Conservation (phyloP, 1,284 basidiomycete species). For the Ustilago hordei region DNA sequence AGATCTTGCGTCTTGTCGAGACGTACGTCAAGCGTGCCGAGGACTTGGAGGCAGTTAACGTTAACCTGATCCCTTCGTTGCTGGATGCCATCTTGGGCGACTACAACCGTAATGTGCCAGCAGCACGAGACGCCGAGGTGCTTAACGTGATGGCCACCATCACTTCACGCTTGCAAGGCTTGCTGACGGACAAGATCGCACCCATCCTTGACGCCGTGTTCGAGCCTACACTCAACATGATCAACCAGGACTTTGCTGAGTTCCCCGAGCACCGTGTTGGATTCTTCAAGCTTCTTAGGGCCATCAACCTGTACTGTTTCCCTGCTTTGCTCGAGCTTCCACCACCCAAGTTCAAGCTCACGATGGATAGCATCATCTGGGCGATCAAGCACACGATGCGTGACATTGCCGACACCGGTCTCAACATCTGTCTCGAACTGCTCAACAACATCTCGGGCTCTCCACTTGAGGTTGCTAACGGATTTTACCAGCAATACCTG, state of each 20-base stretch:
- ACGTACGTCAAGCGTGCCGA: conserved; percentile 97
- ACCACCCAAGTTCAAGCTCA: conserved; percentile 93
- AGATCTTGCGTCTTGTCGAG: conserved; percentile 93
- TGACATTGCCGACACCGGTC: conserved; percentile 94
- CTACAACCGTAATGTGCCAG: conserved; percentile 93
- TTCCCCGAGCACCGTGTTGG: conserved; percentile 97
- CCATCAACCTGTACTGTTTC: conserved; percentile 96
- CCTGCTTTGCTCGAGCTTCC: conserved; percentile 90
- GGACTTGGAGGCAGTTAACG: conserved; percentile 91
- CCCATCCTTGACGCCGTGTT: conserved; percentile 97
- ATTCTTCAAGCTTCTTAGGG: conserved; percentile 94
- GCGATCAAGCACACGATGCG: conserved; percentile 99
- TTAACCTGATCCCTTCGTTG: conserved; percentile 91
- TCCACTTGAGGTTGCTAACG: conserved; percentile 81
- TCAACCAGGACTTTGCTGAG: conserved; percentile 97
- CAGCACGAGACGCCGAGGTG: conserved; percentile 95
- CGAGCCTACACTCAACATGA: conserved; percentile 97
- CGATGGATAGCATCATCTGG: conserved; percentile 99
- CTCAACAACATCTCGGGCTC: conserved; percentile 93
- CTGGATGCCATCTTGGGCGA: conserved; percentile 97
- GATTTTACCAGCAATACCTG: conserved; percentile 92
- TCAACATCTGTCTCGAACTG: conserved; percentile 86
- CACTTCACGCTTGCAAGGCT: conserved; percentile 71
- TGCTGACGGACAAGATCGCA: conserved; percentile 91
- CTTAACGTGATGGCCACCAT: conserved; percentile 99